These are phyloP conservation scores for Diplotaxis tenuifolia DNA, from an alignment of 345 rosid species.

Conservation along the genomic window DNA sequence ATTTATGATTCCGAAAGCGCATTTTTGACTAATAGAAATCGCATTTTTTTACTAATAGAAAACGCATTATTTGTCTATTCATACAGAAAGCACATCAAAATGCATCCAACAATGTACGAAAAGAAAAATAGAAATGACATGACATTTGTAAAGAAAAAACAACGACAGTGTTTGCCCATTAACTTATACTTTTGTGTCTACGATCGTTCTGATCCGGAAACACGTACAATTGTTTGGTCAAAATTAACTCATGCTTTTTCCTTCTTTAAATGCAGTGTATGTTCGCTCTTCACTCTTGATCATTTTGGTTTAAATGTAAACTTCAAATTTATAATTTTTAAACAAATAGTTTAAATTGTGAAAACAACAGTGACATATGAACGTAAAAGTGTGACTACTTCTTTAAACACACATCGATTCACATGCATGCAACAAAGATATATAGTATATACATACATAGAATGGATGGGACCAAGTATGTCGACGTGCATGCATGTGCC, in stretches of 20 bases:
- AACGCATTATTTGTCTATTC: neutral
- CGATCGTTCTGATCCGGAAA: conserved; percentile 20
- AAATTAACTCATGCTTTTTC: conserved; percentile 4
- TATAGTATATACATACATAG: neutral
- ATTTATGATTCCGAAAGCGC: too few relatives aligned
- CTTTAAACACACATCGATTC: conserved; percentile 13
- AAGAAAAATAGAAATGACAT: conserved; percentile 26
- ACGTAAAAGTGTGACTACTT: conserved; percentile 21
- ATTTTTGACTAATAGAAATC: too few relatives aligned
- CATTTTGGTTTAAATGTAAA: neutral
- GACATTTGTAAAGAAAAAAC: conserved; percentile 27
- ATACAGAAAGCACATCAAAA: conserved; percentile 7
- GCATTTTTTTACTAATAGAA: too few relatives aligned
- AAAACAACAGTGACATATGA: conserved; percentile 32
- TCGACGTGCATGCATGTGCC: conserved; percentile 31
- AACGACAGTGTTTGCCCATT: conserved; percentile 39
- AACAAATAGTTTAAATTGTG: neutral
- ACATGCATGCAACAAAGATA: conserved; percentile 24
- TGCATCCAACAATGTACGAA: conserved; percentile 3
- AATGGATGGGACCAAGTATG: conserved; percentile 27
- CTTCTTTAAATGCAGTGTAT: conserved; percentile 25
- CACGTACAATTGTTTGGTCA: conserved; percentile 22
- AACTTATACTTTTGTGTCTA: conserved; percentile 24
- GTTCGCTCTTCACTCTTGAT: conserved; percentile 8
- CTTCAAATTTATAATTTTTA: neutral